These are phyloP conservation scores for Phytophthora palmivora DNA, from an alignment of 352 stramenopile species.

Conservation along the genomic window DNA sequence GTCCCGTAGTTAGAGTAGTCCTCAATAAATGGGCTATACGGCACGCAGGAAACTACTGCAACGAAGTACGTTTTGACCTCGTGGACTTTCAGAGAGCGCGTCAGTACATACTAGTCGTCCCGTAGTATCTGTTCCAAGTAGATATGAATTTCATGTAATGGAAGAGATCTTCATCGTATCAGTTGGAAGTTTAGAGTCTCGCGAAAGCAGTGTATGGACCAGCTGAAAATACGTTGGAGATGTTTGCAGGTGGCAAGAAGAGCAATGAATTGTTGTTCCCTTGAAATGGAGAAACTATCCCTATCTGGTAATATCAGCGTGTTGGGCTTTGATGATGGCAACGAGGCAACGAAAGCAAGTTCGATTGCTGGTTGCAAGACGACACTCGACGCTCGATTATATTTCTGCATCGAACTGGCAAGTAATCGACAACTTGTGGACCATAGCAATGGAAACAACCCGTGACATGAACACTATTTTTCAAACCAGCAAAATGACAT, in stretches of 20 bases:
- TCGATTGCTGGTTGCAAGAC: not conserved
- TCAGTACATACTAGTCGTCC: conserved; percentile 33
- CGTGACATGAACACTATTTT: not conserved
- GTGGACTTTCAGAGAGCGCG: conserved; percentile 17
- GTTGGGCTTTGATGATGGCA: too few relatives aligned
- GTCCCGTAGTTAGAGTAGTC: conserved; percentile 29
- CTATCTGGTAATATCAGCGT: too few relatives aligned
- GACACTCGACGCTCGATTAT: conserved; percentile 7
- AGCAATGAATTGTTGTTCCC: too few relatives aligned
- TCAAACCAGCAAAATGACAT: not conserved
- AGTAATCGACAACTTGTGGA: conserved; percentile 4
- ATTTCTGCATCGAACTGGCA: not conserved
- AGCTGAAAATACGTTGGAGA: too few relatives aligned
- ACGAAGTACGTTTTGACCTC: conserved; percentile 28
- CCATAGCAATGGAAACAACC: not conserved
- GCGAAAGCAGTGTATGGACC: conserved; percentile 1
- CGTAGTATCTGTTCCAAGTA: conserved; percentile 26
- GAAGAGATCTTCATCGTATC: conserved; percentile 19
- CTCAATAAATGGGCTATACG: conserved; percentile 24
- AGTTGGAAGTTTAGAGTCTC: not conserved
- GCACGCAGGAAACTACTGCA: conserved; percentile 18
- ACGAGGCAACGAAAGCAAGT: not conserved
- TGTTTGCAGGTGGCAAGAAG: too few relatives aligned
- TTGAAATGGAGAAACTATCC: too few relatives aligned
- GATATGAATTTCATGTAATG: conserved; percentile 34